phyloP scores from a whole-genome alignment of 345 rosid species.

The Erodium maritimum region DNA sequence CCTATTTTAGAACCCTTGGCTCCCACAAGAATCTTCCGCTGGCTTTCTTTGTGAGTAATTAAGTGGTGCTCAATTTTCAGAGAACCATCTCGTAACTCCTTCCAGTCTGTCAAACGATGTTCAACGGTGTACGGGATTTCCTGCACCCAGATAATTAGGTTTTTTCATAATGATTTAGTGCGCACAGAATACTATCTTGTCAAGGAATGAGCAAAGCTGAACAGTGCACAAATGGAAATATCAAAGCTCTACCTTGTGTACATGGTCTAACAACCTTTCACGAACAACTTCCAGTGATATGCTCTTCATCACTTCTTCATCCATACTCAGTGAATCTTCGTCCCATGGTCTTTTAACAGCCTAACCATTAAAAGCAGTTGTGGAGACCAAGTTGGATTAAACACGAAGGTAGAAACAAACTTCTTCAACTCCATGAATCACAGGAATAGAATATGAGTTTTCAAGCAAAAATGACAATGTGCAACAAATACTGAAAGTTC shows the following conservation, averaged over 20 bases:
- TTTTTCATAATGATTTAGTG: background rate
- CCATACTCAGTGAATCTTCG: constrained; percentile 71
- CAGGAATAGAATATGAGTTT: too few relatives aligned
- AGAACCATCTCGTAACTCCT: constrained; percentile 72
- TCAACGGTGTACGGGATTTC: constrained; percentile 74
- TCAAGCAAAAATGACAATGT: too few relatives aligned
- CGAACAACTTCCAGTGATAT: constrained; percentile 84
- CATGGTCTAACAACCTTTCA: constrained; percentile 72
- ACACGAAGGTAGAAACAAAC: background rate
- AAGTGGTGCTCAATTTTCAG: constrained; percentile 83
- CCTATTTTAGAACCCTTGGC: constrained; percentile 79
- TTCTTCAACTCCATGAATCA: too few relatives aligned
- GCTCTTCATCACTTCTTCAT: constrained; percentile 80
- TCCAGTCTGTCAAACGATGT: constrained; percentile 83
- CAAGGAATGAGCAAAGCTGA: background rate
- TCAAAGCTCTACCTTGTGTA: constrained; percentile 63
- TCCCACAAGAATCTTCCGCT: constrained; percentile 88
- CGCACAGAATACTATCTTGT: background rate
- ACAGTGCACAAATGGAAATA: background rate
- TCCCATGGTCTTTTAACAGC: constrained; percentile 92
- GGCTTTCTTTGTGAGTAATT: constrained; percentile 62
- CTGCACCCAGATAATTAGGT: constrained; percentile 22
- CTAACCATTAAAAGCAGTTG: constrained; percentile 28
- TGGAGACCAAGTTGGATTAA: constrained; percentile 11
- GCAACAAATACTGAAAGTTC: too few relatives aligned